Base-by-base conservation (phyloP, 139 green algal genomes). In the Micractinium conductrix region DNA sequence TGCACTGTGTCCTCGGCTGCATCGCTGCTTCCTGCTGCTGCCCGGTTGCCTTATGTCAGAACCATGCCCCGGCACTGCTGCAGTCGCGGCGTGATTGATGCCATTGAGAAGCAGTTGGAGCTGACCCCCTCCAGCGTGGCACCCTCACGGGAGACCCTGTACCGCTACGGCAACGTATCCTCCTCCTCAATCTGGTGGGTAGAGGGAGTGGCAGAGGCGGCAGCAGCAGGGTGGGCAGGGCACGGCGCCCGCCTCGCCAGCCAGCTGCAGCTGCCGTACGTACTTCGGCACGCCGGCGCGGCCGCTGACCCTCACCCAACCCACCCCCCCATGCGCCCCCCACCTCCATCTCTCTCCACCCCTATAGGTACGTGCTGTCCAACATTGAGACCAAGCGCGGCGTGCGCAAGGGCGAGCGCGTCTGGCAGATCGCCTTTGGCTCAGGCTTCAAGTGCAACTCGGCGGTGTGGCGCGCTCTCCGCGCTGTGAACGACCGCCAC, bases 371-470 rank as follows among this genome's bases (percentile, higher is more conserved):
- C 74, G 88, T 93, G 37, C 84, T 94, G 78, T 78, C 91, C 33
- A 92, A 91, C 87, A 93, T 92, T 26, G 92, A 95, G 86, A 89
- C 85, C 35, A 89, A 78, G 78, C 72, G 33, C 4, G 87, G 89
- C 21, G 82, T 91, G 65, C 67, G 62, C 9, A 82, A 83, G 28
- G 89, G 89, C 75, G 89, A 92, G 53, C 53, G 53, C 40, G 78
- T 83, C 45, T 75, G 62, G 80, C 83, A 88, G 43, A 88, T 88
- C 33, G 78, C 69, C n/a, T 88, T 97, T 74, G 94, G 87, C 80
- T 93, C 88, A 22, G 96, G 96, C 70, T 98, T 98, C 92, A 98
- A 98, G 92, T 98, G 95, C 93, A 98, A 98, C 91, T 94, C 87
- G 63, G 94, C 93, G 0, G 95, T 98, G 40, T 98, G 95, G 96